Evolutionary conservation across 441 rosid genomes (phyloP).

Genomic region (Brassica hybrid): DNA sequence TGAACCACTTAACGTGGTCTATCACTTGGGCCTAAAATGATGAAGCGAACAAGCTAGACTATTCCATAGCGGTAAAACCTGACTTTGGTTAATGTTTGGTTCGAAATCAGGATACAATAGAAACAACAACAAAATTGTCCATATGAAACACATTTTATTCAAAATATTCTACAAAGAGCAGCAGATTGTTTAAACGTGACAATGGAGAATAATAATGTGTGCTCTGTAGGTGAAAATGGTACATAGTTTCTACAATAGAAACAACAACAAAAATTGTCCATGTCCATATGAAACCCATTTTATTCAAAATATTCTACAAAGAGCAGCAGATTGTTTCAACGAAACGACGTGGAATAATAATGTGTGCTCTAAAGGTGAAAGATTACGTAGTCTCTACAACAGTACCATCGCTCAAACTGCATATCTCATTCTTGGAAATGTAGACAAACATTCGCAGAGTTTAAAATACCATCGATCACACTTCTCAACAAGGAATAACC

Average conservation of each 20-base stretch:
- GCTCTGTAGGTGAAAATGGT: background rate
- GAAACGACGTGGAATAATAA: too few species aligned
- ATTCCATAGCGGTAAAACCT: too few species aligned
- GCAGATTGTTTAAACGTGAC: background rate
- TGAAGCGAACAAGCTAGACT: too few species aligned
- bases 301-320: too few species aligned
- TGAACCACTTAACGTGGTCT: background rate
- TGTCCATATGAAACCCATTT: too few species aligned
- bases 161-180: constrained; percentile 1
- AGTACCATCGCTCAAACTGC: constrained; percentile 1
- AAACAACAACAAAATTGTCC: too few species aligned
- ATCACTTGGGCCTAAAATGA: background rate
- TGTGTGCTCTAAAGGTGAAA: too few species aligned
- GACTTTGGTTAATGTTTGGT: too few species aligned
- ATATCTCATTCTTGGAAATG: background rate
- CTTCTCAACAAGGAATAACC: constrained; percentile 2
- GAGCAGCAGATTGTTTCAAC: too few species aligned
- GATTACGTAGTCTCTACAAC: background rate
- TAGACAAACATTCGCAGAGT: background rate
- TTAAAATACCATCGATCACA: background rate
- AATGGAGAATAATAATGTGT: background rate
- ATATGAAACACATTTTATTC: too few species aligned
- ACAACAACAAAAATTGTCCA: too few species aligned
- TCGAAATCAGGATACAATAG: too few species aligned
- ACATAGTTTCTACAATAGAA: background rate